Conservation (phyloP, 495 filamentous ascomycete genomes). For the Neurospora tetraspora region DNA sequence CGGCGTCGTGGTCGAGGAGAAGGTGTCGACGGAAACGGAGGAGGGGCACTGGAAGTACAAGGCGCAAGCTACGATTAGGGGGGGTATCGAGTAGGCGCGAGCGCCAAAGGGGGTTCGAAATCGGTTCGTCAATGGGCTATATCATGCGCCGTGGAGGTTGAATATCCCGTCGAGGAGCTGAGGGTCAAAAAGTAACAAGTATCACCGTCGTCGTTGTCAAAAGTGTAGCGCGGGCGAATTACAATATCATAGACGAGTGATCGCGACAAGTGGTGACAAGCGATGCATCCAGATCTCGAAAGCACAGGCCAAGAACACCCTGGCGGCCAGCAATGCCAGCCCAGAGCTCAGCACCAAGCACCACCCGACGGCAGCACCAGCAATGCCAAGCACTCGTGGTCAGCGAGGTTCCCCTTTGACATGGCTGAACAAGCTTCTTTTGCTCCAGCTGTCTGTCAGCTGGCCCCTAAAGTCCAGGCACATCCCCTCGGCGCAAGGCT, state of each 20-base stretch:
- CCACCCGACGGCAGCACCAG: too few species aligned
- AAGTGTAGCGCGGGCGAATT: background rate
- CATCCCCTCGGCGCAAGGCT: background rate
- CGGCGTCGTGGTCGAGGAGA: conserved; percentile 1
- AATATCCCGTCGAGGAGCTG: background rate
- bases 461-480: background rate
- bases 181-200: background rate
- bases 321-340: background rate
- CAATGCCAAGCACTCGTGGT: background rate
- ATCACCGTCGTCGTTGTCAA: background rate
- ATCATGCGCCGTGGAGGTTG: background rate
- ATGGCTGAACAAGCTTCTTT: background rate
- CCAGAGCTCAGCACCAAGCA: background rate
- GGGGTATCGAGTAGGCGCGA: background rate
- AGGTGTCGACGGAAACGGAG: background rate
- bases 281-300: background rate
- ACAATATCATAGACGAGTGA: background rate
- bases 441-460: background rate
- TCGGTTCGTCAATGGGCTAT: conserved; percentile 1
- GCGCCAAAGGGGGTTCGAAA: background rate
- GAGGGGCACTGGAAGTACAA: background rate
- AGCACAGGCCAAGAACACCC: background rate
- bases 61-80: background rate
- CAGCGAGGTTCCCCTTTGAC: background rate
- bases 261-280: background rate